Percentiles rank a stretch among this genome's conserved stretches.
Conservation (phyloP, 768 basidiomycete genomes). For the Myochromella boudieri region DNA sequence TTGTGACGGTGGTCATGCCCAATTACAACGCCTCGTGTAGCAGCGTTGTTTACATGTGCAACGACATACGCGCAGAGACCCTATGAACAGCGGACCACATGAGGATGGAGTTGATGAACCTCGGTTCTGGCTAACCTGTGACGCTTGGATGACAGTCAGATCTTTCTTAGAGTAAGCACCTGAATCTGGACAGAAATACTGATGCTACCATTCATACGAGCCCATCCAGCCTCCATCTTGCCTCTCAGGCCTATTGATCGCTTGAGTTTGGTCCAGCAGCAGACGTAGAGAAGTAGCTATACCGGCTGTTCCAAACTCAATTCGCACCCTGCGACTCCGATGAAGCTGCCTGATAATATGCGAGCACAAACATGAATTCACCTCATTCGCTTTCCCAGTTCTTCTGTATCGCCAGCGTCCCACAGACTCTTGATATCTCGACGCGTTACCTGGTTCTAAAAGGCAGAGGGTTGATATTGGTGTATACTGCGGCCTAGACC, state of each 20-base stretch:
- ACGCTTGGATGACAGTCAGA: conserved; percentile 77
- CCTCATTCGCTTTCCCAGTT: conserved; percentile 61
- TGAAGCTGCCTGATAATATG: not conserved
- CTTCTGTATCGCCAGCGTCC: conserved; percentile 38
- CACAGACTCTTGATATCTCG: conserved; percentile 48
- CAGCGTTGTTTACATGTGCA: conserved; percentile 50
- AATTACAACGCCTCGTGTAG: conserved; percentile 68
- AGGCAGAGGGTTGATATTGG: not conserved
- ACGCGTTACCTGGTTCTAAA: conserved; percentile 50
- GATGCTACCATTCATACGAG: conserved; percentile 76
- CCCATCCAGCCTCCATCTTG: conserved; percentile 86
- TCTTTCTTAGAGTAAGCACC: conserved; percentile 34
- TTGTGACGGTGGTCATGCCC: conserved; percentile 87
- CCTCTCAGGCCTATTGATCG: conserved; percentile 62
- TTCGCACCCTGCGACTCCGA: conserved; percentile 49
- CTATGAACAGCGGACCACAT: conserved; percentile 30
- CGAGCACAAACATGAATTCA: conserved; percentile 17
- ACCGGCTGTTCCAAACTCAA: conserved; percentile 90
- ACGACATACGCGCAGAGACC: conserved; percentile 76
- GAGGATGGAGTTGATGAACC: not conserved
- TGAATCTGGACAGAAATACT: not conserved
- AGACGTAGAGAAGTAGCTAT: conserved; percentile 10
- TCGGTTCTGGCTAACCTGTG: conserved; percentile 50
- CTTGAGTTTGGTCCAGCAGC: not conserved
- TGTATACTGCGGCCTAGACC: no score